Evolutionary conservation across 1,284 basidiomycete species (phyloP).

Genomic region (Cutaneotrichosporon daszewskae): DNA sequence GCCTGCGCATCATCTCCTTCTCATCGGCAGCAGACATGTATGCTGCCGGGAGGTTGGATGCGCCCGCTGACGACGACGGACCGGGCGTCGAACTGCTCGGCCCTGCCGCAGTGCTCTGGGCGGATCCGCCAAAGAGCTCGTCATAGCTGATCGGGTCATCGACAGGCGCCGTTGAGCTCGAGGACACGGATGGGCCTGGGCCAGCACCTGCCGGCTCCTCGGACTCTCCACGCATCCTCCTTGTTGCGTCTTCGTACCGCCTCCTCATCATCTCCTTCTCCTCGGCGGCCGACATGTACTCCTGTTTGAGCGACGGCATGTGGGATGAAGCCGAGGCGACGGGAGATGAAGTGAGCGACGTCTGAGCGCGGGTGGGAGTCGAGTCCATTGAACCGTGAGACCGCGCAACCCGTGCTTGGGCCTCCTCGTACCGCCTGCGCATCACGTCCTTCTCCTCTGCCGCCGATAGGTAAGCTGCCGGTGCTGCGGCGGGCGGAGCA

Average conservation of each 20-base stretch:
- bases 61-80: no score
- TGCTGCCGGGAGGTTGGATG: neutral
- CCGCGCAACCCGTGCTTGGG: conserved; percentile 49
- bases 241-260: conserved; percentile 49
- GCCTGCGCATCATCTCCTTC: conserved; percentile 27
- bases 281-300: conserved; percentile 19
- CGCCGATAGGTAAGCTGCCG: conserved; percentile 10
- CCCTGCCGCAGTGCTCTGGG: no score
- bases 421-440: conserved; percentile 31
- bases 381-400: neutral
- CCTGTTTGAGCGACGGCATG: neutral
- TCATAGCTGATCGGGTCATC: conserved; percentile 1
- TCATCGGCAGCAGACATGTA: conserved; percentile 26
- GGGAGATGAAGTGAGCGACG: neutral
- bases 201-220: no score
- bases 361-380: neutral
- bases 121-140: neutral
- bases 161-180: no score
- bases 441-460: conserved; percentile 25
- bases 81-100: no score
- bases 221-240: no score
- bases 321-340: neutral
- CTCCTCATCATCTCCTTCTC: conserved; percentile 36
- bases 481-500: neutral
- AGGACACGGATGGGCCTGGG: no score